A percentile compares a stretch with the other conserved stretches of the same genome.
Conservation (phyloP, 257 asterid genomes). For the Cruciata laevipes region DNA sequence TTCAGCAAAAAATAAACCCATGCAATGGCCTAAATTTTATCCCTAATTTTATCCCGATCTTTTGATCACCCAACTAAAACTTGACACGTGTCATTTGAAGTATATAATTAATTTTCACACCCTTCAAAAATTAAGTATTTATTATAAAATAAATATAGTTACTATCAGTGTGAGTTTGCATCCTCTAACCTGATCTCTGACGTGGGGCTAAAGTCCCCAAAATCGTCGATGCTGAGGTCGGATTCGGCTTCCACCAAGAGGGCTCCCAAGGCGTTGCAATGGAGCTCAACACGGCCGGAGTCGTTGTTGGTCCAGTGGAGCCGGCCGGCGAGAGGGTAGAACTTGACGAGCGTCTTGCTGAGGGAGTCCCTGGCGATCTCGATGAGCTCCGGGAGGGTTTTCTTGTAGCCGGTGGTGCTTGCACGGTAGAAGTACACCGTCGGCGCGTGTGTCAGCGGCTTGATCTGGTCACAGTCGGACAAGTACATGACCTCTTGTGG, state of each 20-base stretch:
- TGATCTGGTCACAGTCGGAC: slow-evolving; percentile 43
- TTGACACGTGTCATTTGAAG: no score
- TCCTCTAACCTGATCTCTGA: slow-evolving; percentile 18
- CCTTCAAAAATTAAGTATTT: no score
- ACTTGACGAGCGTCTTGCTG: slow-evolving; percentile 33
- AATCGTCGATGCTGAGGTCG: slow-evolving; percentile 36
- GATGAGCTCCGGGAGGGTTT: neutral
- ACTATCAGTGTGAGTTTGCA: no score
- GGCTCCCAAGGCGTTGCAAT: slow-evolving; percentile 41
- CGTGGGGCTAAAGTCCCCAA: slow-evolving; percentile 45
- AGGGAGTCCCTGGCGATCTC: neutral
- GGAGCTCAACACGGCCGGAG: slow-evolving; percentile 57
- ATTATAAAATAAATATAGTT: no score
- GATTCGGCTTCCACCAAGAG: slow-evolving; percentile 44
- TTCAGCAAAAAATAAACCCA: no score
- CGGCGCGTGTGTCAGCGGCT: slow-evolving; percentile 48
- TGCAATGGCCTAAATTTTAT: no score
- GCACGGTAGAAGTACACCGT: slow-evolving; percentile 42
- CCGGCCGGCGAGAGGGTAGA: slow-evolving; percentile 57
- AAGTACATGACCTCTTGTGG: slow-evolving; percentile 34
- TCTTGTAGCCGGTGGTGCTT: neutral
- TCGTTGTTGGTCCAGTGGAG: slow-evolving; percentile 20
- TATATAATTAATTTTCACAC: no score
- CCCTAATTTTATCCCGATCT: no score
- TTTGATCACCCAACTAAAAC: no score